Base-by-base conservation (phyloP, 139 green algal genomes). In the Nannochloris sp. region DNA sequence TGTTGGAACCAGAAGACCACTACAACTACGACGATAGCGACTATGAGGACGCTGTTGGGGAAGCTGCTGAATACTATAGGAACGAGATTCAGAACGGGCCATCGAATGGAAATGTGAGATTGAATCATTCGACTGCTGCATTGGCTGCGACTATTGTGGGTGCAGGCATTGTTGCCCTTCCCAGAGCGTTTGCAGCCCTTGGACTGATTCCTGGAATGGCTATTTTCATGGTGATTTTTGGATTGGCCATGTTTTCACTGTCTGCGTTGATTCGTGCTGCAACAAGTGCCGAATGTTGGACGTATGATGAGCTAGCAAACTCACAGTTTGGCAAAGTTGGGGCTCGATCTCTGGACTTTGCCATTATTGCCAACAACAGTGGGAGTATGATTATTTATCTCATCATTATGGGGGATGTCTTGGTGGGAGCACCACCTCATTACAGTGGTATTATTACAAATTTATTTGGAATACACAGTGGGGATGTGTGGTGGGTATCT, bases 341-440 rank as follows among this genome's bases (percentile, higher is more conserved):
- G 11, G 11, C 50, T 24, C 18, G 43, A 23, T n/a, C 57, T 1
- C 57, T 72, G 24, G 40, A 63, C 14, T 1, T 61, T 18, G 56
- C 70, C 9, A 76, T 76, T 37, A 57, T 76, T 46, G 21, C 67
- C 12, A 76, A 76, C 48, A 76, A 76, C 15, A 61, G 61, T 7
- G 69, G 69, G 4, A 61, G 58, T 16, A 75, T 75, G 69, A 71
- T 75, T 25, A 61, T 76, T 9, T 76, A 76, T 44, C 53, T 76
- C 5, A 72, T 76, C 34, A 76, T 76, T 34, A 76, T 76, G 11
- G 70, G 40, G 9, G 70, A 76, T 24, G 57, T 76, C 44, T 46
- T 76, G 44, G 46, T 48, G 12, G 70, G 70, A 23, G 70, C 69
- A 21, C 23, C 70, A 14, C 70, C 69, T 16, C 23, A 68, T 46